phyloP scores from a whole-genome alignment of 495 filamentous ascomycete genomes.

The Schizothecium vesticola region DNA sequence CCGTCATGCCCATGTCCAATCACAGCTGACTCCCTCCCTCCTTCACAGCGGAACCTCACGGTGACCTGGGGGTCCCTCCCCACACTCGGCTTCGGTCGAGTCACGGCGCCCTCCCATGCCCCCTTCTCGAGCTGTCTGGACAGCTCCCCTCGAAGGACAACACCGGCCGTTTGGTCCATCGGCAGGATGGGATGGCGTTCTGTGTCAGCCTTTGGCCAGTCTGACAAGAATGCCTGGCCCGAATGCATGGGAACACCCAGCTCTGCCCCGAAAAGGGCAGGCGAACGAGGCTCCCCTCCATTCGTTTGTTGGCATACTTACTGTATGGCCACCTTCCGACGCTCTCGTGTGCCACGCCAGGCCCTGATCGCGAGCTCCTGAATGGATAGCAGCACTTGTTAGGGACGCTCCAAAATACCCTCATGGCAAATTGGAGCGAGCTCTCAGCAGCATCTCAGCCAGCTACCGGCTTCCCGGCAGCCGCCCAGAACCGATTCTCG shows the following conservation, averaged over 20 bases:
- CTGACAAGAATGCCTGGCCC: neutral
- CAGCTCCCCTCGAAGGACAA: neutral
- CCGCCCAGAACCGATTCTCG: neutral
- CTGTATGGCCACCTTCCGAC: neutral
- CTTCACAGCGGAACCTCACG: neutral
- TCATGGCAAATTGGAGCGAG: neutral
- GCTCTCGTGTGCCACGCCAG: neutral
- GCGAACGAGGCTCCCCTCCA: neutral
- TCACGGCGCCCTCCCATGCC: neutral
- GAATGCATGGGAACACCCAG: neutral
- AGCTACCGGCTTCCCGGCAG: neutral
- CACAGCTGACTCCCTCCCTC: neutral
- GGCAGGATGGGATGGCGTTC: neutral
- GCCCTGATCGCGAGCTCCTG: neutral
- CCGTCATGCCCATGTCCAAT: neutral
- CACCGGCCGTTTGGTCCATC: neutral
- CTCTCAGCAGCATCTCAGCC: neutral
- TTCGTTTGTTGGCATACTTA: neutral
- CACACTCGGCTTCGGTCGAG: neutral
- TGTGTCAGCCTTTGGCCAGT: neutral
- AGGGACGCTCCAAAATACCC: neutral
- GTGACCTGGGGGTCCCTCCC: neutral
- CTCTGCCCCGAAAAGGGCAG: neutral
- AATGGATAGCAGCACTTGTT: neutral
- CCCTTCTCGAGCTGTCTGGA: neutral